These are phyloP conservation scores for Marchantia paleacea DNA, from an alignment of 225 moss, liverwort and hornwort species.

Conservation along the genomic window DNA sequence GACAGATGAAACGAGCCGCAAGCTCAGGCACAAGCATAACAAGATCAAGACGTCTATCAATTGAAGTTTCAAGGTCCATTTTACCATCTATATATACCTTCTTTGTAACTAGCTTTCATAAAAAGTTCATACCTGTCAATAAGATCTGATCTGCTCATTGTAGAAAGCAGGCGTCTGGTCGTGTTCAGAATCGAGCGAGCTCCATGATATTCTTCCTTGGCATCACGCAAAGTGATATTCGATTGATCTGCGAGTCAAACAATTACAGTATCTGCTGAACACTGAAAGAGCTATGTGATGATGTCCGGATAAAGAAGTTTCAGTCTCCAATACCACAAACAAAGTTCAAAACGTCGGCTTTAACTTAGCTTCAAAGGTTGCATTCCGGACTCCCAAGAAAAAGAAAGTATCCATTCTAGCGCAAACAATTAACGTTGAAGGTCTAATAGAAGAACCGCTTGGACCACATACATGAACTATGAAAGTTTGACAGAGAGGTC, in stretches of 20 bases:
- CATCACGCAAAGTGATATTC: conserved; percentile 35
- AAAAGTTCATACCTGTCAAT: conserved; percentile 37
- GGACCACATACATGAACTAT: no score
- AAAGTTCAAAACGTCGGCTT: no score
- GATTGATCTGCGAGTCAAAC: conserved; percentile 42
- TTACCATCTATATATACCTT: neutral
- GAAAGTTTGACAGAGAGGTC: no score
- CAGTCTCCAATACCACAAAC: no score
- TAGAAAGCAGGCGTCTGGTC: conserved; percentile 45
- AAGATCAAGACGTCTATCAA: neutral
- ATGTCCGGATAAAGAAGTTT: no score
- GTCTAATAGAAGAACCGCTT: no score
- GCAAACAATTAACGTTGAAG: no score
- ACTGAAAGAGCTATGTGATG: neutral
- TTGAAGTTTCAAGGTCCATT: neutral
- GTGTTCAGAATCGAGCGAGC: conserved; percentile 43
- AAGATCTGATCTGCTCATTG: conserved; percentile 38
- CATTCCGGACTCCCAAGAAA: no score
- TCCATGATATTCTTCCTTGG: conserved; percentile 48
- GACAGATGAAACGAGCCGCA: neutral
- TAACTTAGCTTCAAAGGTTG: no score
- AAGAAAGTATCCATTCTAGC: no score
- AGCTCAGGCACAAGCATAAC: neutral
- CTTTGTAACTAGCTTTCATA: neutral
- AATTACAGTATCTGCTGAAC: neutral